These are phyloP conservation scores for Microdochium nivale DNA, from an alignment of 2,329 filamentous ascomycete genomes.

Conservation along the genomic window DNA sequence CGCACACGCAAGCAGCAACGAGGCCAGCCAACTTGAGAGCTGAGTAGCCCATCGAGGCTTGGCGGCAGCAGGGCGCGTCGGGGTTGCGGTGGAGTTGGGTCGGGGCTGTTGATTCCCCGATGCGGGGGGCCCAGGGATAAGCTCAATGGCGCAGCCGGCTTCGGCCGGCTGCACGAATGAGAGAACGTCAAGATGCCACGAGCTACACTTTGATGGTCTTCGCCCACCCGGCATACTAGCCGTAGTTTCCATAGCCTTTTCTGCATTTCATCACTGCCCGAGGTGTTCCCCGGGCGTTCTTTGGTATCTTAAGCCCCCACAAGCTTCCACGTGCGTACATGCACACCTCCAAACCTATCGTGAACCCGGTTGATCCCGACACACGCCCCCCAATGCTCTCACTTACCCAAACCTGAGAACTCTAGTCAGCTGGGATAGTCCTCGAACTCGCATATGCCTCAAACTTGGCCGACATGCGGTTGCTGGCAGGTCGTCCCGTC, in stretches of 20 bases:
- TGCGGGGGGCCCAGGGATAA: background rate
- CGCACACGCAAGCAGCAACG: background rate
- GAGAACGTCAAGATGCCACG: conserved; percentile 27
- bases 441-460: background rate
- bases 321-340: conserved; percentile 2
- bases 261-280: conserved; percentile 31
- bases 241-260: conserved; percentile 27
- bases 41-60: background rate
- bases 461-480: background rate
- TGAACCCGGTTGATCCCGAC: background rate
- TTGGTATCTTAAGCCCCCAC: background rate
- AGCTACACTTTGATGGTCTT: conserved; percentile 8
- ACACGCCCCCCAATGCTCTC: background rate
- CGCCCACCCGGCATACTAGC: conserved; percentile 5
- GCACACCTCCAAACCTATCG: background rate
- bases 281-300: conserved; percentile 1
- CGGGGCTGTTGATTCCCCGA: too few relatives aligned
- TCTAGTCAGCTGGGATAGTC: background rate
- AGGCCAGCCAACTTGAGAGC: background rate
- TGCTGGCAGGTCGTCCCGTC: too few relatives aligned
- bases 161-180: conserved; percentile 23
- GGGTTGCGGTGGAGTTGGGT: background rate
- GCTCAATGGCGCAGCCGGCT: background rate
- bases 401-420: background rate
- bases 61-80: background rate